Percentiles rank a stretch among this genome's conserved stretches.
Conservation (phyloP, 257 asterid genomes). For the Forsythia suspensa region DNA sequence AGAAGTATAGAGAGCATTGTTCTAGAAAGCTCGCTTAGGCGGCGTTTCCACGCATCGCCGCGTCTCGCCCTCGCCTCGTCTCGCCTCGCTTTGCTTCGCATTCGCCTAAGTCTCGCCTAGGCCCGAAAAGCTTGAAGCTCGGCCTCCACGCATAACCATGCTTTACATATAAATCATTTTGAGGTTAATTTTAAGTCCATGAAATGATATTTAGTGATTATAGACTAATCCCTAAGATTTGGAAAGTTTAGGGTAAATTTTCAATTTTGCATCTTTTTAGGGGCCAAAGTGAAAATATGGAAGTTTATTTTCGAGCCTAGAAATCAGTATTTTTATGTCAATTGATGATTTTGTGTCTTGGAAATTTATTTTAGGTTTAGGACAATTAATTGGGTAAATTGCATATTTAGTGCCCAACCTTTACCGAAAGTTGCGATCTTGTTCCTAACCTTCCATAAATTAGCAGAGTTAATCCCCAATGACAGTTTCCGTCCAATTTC, state of each 20-base stretch:
- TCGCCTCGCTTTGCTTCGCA: too few relatives aligned
- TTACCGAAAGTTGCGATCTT: neutral
- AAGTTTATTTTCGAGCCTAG: neutral
- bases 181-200: neutral
- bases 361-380: too few relatives aligned
- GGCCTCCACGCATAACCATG: too few relatives aligned
- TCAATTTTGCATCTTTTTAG: neutral
- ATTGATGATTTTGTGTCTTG: too few relatives aligned
- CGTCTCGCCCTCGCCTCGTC: too few relatives aligned
- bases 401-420: neutral
- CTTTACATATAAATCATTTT: neutral
- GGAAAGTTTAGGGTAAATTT: neutral
- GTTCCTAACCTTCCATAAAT: neutral
- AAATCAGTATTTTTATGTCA: neutral
- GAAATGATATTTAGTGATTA: neutral
- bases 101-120: too few relatives aligned
- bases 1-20: neutral
- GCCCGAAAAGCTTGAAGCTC: too few relatives aligned
- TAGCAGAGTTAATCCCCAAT: too few relatives aligned
- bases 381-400: neutral
- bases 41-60: too few relatives aligned
- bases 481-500: too few relatives aligned
- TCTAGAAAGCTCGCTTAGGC: too few relatives aligned
- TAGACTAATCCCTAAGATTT: neutral
- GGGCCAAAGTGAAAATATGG: neutral